These are phyloP conservation scores for Xylariaceae sp. DNA, from an alignment of 2,329 filamentous ascomycete species.

Conservation along the genomic window DNA sequence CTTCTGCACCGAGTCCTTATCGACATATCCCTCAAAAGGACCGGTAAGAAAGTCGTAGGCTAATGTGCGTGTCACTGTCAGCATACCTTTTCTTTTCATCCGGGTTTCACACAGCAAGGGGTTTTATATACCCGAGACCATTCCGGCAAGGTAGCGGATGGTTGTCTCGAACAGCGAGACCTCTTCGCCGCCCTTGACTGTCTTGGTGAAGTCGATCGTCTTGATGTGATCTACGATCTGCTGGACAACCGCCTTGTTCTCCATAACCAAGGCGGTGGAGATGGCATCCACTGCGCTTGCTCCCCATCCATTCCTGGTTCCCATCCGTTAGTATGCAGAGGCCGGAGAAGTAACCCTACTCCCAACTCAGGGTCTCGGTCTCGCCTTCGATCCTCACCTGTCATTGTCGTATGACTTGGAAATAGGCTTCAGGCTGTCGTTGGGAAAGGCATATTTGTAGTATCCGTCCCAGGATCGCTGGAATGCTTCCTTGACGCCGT, in stretches of 20 bases:
- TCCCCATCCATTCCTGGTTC: conserved; percentile 71
- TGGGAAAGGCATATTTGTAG: conserved; percentile 66
- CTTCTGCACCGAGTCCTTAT: conserved; percentile 44
- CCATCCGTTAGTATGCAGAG: too few species aligned
- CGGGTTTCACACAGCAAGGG: too few species aligned
- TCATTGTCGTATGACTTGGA: conserved; percentile 62
- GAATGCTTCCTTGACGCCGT: conserved; percentile 64
- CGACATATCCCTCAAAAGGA: conserved; percentile 49
- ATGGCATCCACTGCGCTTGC: conserved; percentile 77
- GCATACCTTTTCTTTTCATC: conserved; percentile 4
- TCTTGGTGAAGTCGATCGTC: conserved; percentile 64
- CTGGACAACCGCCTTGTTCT: conserved; percentile 59
- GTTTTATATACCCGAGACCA: conserved; percentile 63
- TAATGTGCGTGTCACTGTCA: too few species aligned
- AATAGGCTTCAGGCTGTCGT: conserved; percentile 69
- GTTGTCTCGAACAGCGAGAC: conserved; percentile 87
- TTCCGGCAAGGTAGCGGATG: conserved; percentile 77
- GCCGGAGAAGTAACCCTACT: too few species aligned
- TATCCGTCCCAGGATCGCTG: conserved; percentile 68
- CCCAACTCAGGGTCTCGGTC: background rate
- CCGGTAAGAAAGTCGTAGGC: conserved; percentile 68
- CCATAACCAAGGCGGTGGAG: conserved; percentile 74
- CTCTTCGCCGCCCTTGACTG: conserved; percentile 35
- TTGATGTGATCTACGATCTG: conserved; percentile 67
- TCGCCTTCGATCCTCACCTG: conserved; percentile 44